A percentile compares a stretch with the other conserved stretches of the same genome.
phyloP scores from a whole-genome alignment of 495 filamentous ascomycete genomes.

The Hypoxylon lenormandii region DNA sequence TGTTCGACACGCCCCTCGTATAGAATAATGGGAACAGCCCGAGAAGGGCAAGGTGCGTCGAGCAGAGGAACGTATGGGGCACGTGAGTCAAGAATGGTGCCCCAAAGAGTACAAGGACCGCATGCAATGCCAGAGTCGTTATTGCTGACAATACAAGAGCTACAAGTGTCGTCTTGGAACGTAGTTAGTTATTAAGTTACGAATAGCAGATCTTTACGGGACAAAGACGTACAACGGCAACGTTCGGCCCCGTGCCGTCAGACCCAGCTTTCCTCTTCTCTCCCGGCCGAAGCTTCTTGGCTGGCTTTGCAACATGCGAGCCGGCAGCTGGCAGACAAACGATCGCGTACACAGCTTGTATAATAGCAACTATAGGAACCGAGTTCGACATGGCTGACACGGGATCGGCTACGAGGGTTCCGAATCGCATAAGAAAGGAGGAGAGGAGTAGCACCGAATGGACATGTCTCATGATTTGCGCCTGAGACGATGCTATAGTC shows the following conservation, averaged over 20 bases:
- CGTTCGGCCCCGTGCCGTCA: slow-evolving; percentile 51
- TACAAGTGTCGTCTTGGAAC: slow-evolving; percentile 68
- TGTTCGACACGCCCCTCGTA: slow-evolving; percentile 79
- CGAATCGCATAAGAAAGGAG: slow-evolving; percentile 72
- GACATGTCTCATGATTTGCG: slow-evolving; percentile 59
- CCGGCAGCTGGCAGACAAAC: slow-evolving; percentile 78
- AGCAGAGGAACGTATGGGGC: slow-evolving; percentile 79
- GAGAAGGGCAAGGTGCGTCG: slow-evolving; percentile 82
- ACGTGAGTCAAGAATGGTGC: slow-evolving; percentile 88
- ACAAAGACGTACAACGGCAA: slow-evolving; percentile 52
- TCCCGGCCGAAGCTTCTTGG: slow-evolving; percentile 55
- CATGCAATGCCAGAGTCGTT: slow-evolving; percentile 70
- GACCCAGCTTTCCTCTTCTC: slow-evolving; percentile 59
- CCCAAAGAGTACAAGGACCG: slow-evolving; percentile 84
- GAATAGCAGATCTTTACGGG: slow-evolving; percentile 16
- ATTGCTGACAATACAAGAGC: slow-evolving; percentile 69
- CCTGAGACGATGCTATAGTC: slow-evolving; percentile 47
- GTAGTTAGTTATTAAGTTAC: slow-evolving; percentile 16
- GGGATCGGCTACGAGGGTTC: slow-evolving; percentile 75
- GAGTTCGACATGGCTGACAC: slow-evolving; percentile 70
- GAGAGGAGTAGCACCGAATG: slow-evolving; percentile 75
- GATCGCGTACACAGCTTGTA: slow-evolving; percentile 77
- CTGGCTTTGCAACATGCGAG: slow-evolving; percentile 50
- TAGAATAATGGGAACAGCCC: slow-evolving; percentile 81
- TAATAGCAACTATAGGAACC: slow-evolving; percentile 69